Percentiles rank a stretch among this genome's conserved stretches.
phyloP scores from a whole-genome alignment of 805 yeast genomes.

The Wickerhamiella qilinensis region DNA sequence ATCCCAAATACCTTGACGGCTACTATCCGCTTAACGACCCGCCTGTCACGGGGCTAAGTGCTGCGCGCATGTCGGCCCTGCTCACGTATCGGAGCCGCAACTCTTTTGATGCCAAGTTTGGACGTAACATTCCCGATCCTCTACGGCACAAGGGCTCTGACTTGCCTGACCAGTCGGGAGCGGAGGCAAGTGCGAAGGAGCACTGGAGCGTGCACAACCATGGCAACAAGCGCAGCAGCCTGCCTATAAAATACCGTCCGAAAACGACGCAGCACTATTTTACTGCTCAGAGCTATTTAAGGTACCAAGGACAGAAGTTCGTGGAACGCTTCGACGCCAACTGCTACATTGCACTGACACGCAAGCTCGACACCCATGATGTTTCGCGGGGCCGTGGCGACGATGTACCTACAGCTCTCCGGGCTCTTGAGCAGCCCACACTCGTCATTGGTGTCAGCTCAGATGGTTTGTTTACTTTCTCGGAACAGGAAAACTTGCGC shows the following conservation, averaged over 20 bases:
- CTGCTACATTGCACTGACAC: slow-evolving; percentile 84
- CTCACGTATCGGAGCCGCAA: slow-evolving; percentile 84
- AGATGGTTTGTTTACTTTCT: slow-evolving; percentile 82
- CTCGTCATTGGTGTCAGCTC: slow-evolving; percentile 77
- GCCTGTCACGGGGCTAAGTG: slow-evolving; percentile 75
- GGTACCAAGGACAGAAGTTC: slow-evolving; percentile 90
- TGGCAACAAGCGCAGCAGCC: slow-evolving; percentile 32
- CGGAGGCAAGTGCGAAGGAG: slow-evolving; percentile 32
- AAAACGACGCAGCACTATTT: slow-evolving; percentile 41
- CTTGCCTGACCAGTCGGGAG: slow-evolving; percentile 16
- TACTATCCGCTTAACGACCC: slow-evolving; percentile 65
- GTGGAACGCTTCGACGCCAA: slow-evolving; percentile 86
- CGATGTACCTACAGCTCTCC: slow-evolving; percentile 35
- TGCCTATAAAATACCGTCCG: slow-evolving; percentile 10
- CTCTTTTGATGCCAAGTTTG: slow-evolving; percentile 80
- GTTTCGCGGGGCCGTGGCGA: slow-evolving; percentile 62
- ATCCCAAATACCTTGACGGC: slow-evolving; percentile 86
- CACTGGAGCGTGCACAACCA: slow-evolving; percentile 81
- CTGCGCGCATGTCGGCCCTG: slow-evolving; percentile 95
- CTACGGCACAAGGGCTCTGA: slow-evolving; percentile 23
- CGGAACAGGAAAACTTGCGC: slow-evolving; percentile 80
- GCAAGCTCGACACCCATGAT: slow-evolving; percentile 92
- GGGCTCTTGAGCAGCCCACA: slow-evolving; percentile 53
- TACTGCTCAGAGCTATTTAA: slow-evolving; percentile 86
- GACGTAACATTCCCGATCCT: slow-evolving; percentile 58